Percentiles rank a stretch among this genome's conserved stretches.
Conservation (phyloP, 805 yeast genomes). For the Saturnispora zaruensis region DNA sequence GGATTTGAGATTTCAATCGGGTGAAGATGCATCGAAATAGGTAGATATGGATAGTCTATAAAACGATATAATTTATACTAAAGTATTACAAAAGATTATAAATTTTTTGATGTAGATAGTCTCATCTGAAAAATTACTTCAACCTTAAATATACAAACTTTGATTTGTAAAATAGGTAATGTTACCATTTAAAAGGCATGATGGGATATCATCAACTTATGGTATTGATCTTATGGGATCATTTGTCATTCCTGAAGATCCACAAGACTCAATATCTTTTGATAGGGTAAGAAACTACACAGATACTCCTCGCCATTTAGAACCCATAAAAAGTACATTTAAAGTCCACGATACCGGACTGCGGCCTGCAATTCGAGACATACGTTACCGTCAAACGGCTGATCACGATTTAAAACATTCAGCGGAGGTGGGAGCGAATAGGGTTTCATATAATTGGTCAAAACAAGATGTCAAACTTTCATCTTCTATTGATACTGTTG, state of each 20-base stretch:
- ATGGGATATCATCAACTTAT: slow-evolving; percentile 7
- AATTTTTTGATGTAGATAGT: neutral
- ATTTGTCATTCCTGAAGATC: slow-evolving; percentile 3
- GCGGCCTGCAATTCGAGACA: neutral
- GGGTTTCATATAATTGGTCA: neutral
- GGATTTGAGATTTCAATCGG: slow-evolving; percentile 80
- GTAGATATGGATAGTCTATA: neutral
- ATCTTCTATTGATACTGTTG: slow-evolving; percentile 1
- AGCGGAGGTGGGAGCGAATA: slow-evolving; percentile 1
- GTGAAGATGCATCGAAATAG: slow-evolving; percentile 26
- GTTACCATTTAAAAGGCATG: slow-evolving; percentile 3
- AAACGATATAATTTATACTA: neutral
- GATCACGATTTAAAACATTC: neutral
- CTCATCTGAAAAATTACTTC: neutral
- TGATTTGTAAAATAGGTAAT: neutral
- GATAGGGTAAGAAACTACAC: slow-evolving; percentile 3
- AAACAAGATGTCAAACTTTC: neutral
- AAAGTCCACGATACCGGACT: slow-evolving; percentile 3
- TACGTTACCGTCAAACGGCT: neutral
- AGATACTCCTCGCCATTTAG: slow-evolving; percentile 3
- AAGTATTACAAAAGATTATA: neutral
- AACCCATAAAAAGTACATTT: slow-evolving; percentile 2
- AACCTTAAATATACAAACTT: neutral
- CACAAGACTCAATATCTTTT: slow-evolving; percentile 4
- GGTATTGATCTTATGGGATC: slow-evolving; percentile 5